Percentiles rank a stretch among this genome's conserved stretches.
phyloP scores from a whole-genome alignment of 164 flowering plant species.

The Cinnamomum chago region DNA sequence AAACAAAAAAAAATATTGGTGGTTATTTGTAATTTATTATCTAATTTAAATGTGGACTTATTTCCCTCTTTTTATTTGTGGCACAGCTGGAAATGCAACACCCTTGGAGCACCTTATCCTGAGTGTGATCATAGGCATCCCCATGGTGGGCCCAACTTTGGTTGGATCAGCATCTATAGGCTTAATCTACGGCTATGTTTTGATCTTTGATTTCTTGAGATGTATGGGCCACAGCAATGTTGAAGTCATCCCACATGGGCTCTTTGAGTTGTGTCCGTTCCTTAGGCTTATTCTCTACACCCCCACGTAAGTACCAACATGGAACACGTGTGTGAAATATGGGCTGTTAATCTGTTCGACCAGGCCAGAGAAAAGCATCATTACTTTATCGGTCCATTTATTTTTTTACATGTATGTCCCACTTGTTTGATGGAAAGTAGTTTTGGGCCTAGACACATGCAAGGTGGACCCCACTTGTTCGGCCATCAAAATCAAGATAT shows the following conservation, averaged over 20 bases:
- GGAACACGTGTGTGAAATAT: no score
- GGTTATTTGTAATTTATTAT: background rate
- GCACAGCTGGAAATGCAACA: conserved; percentile 71
- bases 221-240: conserved; percentile 74
- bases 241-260: conserved; percentile 51
- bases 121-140: conserved; percentile 45
- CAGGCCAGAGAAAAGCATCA: no score
- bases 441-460: no score
- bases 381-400: no score
- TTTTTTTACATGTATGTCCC: no score
- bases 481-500: no score
- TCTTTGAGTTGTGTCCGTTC: conserved; percentile 53
- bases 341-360: no score
- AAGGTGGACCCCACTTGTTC: no score
- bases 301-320: conserved; percentile 56
- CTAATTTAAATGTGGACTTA: no score
- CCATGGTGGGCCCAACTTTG: conserved; percentile 45
- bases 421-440: no score
- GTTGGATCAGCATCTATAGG: conserved; percentile 57
- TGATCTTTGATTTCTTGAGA: conserved; percentile 72
- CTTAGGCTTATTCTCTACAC: conserved; percentile 65
- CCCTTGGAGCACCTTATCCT: conserved; percentile 64
- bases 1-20: no score
- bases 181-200: conserved; percentile 46
- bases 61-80: background rate